phyloP scores from a whole-genome alignment of 495 filamentous ascomycete genomes.

The Aspergillus saccharolyticus region DNA sequence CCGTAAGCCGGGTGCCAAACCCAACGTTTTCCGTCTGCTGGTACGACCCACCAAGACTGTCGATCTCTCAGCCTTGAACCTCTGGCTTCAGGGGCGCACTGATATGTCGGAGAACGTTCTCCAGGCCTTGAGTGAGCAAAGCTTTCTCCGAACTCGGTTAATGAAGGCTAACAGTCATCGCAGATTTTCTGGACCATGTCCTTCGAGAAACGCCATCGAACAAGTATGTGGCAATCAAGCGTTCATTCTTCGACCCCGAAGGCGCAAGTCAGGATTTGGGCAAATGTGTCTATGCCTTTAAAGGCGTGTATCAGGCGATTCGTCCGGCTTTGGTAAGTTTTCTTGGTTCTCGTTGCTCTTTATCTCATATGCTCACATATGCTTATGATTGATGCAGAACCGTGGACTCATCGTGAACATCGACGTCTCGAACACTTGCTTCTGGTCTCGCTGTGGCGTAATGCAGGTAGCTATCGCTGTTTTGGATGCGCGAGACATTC shows the following conservation, averaged over 20 bases:
- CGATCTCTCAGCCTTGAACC: constrained; percentile 55
- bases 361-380: neutral
- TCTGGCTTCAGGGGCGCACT: constrained; percentile 57
- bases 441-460: constrained; percentile 33
- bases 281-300: constrained; percentile 62
- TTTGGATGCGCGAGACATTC: constrained; percentile 16
- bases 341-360: neutral
- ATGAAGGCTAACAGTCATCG: constrained; percentile 16
- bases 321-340: constrained; percentile 55
- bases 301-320: constrained; percentile 51
- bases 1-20: constrained; percentile 6
- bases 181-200: constrained; percentile 81
- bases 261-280: constrained; percentile 39
- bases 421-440: constrained; percentile 49
- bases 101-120: constrained; percentile 59
- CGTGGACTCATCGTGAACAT: constrained; percentile 70
- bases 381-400: constrained; percentile 27
- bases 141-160: neutral
- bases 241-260: constrained; percentile 62
- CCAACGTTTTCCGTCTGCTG: constrained; percentile 51
- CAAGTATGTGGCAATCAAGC: constrained; percentile 61
- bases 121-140: constrained; percentile 66
- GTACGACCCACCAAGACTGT: constrained; percentile 57
- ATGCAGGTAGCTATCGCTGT: constrained; percentile 28
- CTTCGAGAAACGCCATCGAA: constrained; percentile 69